Evolutionary conservation across 225 moss, liverwort and hornwort species (phyloP).

Genomic region (Polytrichum formosum): DNA sequence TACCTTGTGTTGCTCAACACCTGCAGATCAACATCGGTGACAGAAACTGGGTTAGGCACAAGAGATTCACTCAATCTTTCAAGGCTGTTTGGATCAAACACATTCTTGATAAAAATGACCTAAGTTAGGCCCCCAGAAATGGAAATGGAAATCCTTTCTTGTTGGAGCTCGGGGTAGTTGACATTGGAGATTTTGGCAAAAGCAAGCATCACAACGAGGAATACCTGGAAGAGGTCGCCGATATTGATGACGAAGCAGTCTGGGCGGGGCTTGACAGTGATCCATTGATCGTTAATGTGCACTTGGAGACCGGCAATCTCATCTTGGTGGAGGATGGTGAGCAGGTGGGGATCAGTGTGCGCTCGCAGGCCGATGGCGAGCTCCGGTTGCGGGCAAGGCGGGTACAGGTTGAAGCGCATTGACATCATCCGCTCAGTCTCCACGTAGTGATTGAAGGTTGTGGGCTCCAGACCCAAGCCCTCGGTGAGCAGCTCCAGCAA

Average conservation of each 20-base stretch:
- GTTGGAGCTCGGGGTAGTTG: too few species aligned
- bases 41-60: too few species aligned
- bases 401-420: constrained; percentile 57
- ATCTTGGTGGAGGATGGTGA: constrained; percentile 64
- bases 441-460: constrained; percentile 36
- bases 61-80: too few species aligned
- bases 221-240: constrained; percentile 64
- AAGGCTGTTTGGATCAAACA: too few species aligned
- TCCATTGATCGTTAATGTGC: constrained; percentile 42
- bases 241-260: constrained; percentile 59
- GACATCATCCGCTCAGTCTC: constrained; percentile 42
- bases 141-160: too few species aligned
- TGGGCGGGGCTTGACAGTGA: constrained; percentile 53
- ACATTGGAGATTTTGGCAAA: too few species aligned
- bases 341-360: constrained; percentile 55
- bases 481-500: constrained; percentile 46
- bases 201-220: too few species aligned
- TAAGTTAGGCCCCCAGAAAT: too few species aligned
- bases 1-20: constrained; percentile 59
- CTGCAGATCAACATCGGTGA: constrained; percentile 15
- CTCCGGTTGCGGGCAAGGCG: constrained; percentile 47
- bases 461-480: constrained; percentile 37
- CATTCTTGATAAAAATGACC: too few species aligned
- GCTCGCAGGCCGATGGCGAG: constrained; percentile 54
- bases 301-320: constrained; percentile 53